Base-by-base conservation (phyloP, 371 early-diverging fungal species). In the Mortierella sp. region DNA sequence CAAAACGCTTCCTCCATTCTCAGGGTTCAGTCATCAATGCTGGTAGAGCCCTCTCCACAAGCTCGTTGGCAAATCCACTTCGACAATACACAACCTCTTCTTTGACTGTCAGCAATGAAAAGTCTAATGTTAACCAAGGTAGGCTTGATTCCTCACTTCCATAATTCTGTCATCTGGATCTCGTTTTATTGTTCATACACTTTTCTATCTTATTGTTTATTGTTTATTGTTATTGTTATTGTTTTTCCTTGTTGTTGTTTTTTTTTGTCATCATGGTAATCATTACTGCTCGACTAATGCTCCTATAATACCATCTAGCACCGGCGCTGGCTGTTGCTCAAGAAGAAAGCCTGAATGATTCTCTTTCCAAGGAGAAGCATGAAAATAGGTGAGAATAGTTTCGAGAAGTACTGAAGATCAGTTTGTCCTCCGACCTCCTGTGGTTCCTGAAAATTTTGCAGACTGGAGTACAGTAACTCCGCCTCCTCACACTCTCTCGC, bases 71-170 rank as follows among this genome's bases (percentile, higher is more conserved):
- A 24, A 58, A 52, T 32, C 69, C 58, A 1, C 67, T 76, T 63
- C 76, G 71, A 18, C 72, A 67, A 32, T 79, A 74, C 66, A 75
- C 76, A 14, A 72, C 75, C 5, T 49, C 70, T 2, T 75, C 81
- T 0, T 39, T 64, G 32, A 43, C 64, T 8, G 73, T 68, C 37
- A 64, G 39, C 22, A 78, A 70, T 45, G 80, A 80, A 64, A 80
- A 80, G 64, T 64, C 75, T 20, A 80, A 68, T 59, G 63, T 80
- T 43, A 80, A 80, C 55, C 81, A 75, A 63, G 81, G 81, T 75
- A 79, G 5, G 24, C 22, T 3, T n/a, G 4, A 49, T n/a, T 35
- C 24, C 16, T 43, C 51, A 32, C 10, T 32, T 5, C 28, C 5
- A 40, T 32, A 16, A 30, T 12, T 54, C 12, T 35, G 51, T 26